Conservation (phyloP, 257 asterid species). For the Solanum clarkiae region DNA sequence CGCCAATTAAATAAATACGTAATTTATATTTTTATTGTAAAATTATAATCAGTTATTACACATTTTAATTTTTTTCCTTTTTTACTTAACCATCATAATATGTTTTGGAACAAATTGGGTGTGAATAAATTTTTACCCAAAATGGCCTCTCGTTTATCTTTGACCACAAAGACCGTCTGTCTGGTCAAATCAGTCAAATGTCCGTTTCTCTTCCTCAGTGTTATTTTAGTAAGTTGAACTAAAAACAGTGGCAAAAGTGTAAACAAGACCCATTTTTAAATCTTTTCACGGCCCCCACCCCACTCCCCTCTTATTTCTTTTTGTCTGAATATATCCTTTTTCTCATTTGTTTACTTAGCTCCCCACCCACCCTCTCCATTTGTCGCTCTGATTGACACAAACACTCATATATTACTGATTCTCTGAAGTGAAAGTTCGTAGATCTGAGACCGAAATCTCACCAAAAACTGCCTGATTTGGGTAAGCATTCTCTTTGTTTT, state of each 20-base stretch:
- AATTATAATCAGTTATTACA: not conserved
- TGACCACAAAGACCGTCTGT: not conserved
- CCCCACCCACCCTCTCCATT: not conserved
- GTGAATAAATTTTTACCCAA: not conserved
- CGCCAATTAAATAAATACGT: not conserved
- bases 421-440: not conserved
- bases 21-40: not conserved
- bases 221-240: not conserved
- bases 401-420: not conserved
- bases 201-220: not conserved
- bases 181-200: not conserved
- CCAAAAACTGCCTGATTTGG: conserved; percentile 5
- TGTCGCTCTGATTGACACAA: not conserved
- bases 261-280: not conserved
- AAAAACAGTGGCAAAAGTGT: not conserved
- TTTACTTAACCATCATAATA: not conserved
- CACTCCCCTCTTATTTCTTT: not conserved
- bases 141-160: not conserved
- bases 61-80: not conserved
- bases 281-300: not conserved
- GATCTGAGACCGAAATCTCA: not conserved
- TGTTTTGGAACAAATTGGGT: not conserved
- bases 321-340: not conserved
- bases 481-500: conserved; percentile 26
- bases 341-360: not conserved